Base-by-base conservation (phyloP, 495 filamentous ascomycete genomes). In the Zalerion maritima region DNA sequence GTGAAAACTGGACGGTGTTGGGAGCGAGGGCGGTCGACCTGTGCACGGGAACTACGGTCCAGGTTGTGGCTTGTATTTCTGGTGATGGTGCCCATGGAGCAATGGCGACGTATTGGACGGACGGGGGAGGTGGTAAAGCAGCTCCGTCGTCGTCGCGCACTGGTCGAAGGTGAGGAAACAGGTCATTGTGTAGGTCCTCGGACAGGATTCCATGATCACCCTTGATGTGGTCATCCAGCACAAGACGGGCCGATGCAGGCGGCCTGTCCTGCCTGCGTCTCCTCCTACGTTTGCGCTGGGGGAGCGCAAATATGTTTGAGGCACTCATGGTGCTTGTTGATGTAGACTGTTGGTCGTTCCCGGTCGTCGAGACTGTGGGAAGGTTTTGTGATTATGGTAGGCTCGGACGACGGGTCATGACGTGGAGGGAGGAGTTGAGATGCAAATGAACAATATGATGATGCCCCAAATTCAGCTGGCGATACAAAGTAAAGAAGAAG, bases 161-260 rank as follows among this genome's bases (percentile, higher is more conserved):
- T 52, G 28, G 29, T 37, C 49, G 52, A 38, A 48, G 46, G 32
- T 67, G 62, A 14, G 75, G 79, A 45, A 92, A 92, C 24, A 94
- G 64, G 46, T 91, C 78, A 17, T 63, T 60, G 35, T 79, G 83
- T 19, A 97, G 64, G 49, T 92, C 81, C 41, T 86, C 78, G 11
- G 86, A 91, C 28, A 97, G 47, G 24, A 89, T 71, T 26, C 82
- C 89, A 18, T 84, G 69, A 37, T 91, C 82, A n/a, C 80, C 82
- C 55, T 76, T 82, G 40, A 92, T 60, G 52, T 85, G 77, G 44
- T 79, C 75, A 43, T 92, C 82, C 19, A 87, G 62, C n/a, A 96
- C 58, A 16, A 71, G 47, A 24, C 62, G 54, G 34, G 67, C 65
- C 32, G 64, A 45, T 31, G 67, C 47, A 25, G 67, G 47, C 2